phyloP scores from a whole-genome alignment of 208 protist species.

The Porcisia deanei region DNA sequence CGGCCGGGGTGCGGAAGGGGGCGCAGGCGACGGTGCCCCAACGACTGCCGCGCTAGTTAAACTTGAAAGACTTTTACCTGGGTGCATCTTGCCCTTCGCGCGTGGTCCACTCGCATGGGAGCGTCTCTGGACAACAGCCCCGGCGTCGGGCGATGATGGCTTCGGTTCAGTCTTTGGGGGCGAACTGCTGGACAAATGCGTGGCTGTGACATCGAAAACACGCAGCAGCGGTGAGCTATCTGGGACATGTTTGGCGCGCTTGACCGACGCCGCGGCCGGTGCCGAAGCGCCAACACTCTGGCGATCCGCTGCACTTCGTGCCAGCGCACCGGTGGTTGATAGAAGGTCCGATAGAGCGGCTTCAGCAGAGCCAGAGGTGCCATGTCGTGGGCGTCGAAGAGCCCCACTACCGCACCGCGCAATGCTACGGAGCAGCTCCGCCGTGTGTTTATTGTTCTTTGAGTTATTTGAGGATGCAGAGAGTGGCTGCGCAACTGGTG shows the following conservation, averaged over 20 bases:
- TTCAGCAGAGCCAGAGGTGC: not conserved
- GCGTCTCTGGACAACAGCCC: not conserved
- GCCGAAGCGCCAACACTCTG: not conserved
- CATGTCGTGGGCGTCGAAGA: constrained; percentile 1
- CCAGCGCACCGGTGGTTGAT: not conserved
- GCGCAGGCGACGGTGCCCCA: not conserved
- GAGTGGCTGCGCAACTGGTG: not conserved
- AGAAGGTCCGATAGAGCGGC: constrained; percentile 3
- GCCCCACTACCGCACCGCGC: constrained; percentile 16
- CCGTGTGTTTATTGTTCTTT: not conserved
- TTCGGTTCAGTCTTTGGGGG: not conserved
- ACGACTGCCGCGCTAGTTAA: not conserved
- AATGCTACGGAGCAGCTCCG: constrained; percentile 26
- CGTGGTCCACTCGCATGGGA: not conserved
- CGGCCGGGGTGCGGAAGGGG: not conserved
- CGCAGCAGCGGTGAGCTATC: constrained; percentile 14
- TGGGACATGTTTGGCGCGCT: not conserved
- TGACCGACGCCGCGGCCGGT: not conserved
- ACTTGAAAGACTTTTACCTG: not conserved
- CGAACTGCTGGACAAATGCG: not conserved
- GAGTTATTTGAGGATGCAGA: not conserved
- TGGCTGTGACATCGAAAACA: constrained; percentile 16
- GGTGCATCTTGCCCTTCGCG: not conserved
- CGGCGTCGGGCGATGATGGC: not conserved
- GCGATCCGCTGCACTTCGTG: not conserved